Percentiles rank a stretch among this genome's conserved stretches.
Evolutionary conservation across 2,329 filamentous ascomycete species (phyloP).

Genomic region (Coniochaeta sp.): DNA sequence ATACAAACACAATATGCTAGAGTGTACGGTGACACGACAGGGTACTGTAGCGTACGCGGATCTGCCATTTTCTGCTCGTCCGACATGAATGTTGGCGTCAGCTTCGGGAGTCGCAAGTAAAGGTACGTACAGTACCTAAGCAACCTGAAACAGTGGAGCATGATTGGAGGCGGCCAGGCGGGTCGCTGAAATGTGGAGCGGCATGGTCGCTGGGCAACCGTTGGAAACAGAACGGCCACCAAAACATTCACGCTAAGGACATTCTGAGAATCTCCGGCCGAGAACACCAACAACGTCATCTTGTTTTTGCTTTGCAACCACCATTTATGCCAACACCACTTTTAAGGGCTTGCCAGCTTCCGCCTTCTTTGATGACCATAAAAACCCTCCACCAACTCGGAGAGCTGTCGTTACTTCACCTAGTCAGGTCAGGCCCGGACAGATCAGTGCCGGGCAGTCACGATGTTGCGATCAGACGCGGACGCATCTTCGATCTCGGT

Average conservation of each 20-base stretch:
- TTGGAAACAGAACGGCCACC: background rate
- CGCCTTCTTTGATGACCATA: background rate
- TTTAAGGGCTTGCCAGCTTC: background rate
- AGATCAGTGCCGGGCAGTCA: background rate
- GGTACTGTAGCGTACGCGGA: no score
- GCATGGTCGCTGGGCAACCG: background rate
- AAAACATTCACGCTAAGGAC: background rate
- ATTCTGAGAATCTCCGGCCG: background rate
- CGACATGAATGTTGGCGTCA: no score
- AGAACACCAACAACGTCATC: background rate
- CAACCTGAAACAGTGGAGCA: background rate
- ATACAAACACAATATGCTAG: no score
- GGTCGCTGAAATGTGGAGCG: background rate
- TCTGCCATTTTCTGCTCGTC: no score
- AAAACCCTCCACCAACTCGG: background rate
- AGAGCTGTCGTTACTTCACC: background rate
- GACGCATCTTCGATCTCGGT: slow-evolving; percentile 49
- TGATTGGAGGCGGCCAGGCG: background rate
- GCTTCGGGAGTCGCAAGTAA: no score
- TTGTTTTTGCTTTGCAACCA: background rate
- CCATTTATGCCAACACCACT: background rate
- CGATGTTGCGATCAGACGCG: background rate
- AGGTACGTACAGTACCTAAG: no score
- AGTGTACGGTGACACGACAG: no score
- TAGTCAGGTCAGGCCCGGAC: background rate